Evolutionary conservation across 2,329 filamentous ascomycete species (phyloP).

Genomic region (Pseudogymnoascus sp.): DNA sequence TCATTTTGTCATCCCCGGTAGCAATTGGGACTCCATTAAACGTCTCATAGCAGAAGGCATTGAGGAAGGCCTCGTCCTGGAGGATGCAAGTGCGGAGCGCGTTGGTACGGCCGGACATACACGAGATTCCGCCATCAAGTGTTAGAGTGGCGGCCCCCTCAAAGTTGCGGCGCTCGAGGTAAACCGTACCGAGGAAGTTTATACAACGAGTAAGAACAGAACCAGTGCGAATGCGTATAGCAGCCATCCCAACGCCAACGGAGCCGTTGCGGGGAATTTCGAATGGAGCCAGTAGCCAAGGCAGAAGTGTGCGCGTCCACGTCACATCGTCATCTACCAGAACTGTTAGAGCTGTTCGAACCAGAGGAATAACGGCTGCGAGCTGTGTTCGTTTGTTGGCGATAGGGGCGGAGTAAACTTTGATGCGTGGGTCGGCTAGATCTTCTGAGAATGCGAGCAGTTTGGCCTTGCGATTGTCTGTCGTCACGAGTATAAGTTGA

Average conservation of each 20-base stretch:
- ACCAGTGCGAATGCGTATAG: slow-evolving; percentile 58
- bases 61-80: slow-evolving; percentile 74
- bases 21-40: slow-evolving; percentile 88
- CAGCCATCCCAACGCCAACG: slow-evolving; percentile 84
- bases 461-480: slow-evolving; percentile 66
- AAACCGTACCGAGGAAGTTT: slow-evolving; percentile 86
- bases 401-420: slow-evolving; percentile 69
- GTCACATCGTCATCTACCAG: slow-evolving; percentile 95
- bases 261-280: slow-evolving; percentile 78
- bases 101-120: slow-evolving; percentile 89
- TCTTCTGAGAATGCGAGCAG: slow-evolving; percentile 61
- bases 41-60: slow-evolving; percentile 84
- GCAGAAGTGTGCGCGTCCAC: slow-evolving; percentile 78
- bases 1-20: slow-evolving; percentile 96
- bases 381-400: slow-evolving; percentile 96
- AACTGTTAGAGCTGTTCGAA: slow-evolving; percentile 76
- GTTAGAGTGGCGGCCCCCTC: slow-evolving; percentile 94
- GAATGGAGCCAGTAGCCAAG: slow-evolving; percentile 89
- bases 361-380: slow-evolving; percentile 79
- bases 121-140: slow-evolving; percentile 92
- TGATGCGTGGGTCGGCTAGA: slow-evolving; percentile 53
- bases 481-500: slow-evolving; percentile 80
- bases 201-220: slow-evolving; percentile 58
- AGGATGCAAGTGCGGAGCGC: slow-evolving; percentile 87
- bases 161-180: slow-evolving; percentile 90